Evolutionary conservation across 108 stramenopile genomes (phyloP).

Genomic region (Cyclostephanos invisitatus): DNA sequence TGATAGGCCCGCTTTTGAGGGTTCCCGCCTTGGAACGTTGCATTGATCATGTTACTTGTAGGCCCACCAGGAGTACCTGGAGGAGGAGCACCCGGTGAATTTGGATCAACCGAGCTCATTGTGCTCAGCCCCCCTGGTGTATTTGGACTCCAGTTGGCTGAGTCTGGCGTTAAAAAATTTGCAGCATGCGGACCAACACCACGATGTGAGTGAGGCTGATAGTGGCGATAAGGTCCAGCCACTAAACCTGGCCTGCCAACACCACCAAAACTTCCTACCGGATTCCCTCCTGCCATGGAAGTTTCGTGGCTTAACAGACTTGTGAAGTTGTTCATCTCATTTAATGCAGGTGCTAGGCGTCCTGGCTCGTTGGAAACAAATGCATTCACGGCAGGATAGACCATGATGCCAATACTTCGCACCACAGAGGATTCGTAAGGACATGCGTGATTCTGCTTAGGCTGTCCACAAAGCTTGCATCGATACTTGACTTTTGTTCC

Average conservation of each 20-base stretch:
- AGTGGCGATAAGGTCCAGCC: background rate
- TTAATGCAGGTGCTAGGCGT: constrained; percentile 62
- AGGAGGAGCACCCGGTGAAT: constrained; percentile 18
- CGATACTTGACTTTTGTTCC: constrained; percentile 53
- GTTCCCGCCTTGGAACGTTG: constrained; percentile 7
- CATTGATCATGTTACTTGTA: constrained; percentile 1
- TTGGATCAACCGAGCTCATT: constrained; percentile 26
- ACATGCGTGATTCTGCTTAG: constrained; percentile 83
- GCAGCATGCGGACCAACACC: constrained; percentile 7
- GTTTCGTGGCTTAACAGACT: constrained; percentile 48
- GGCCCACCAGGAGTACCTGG: constrained; percentile 18
- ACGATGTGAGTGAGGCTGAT: constrained; percentile 9
- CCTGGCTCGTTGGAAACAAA: constrained; percentile 75
- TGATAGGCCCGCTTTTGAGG: constrained; percentile 32
- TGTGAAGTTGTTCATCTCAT: constrained; percentile 86
- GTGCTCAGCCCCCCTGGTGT: constrained; percentile 41
- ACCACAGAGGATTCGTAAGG: constrained; percentile 66
- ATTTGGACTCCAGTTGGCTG: constrained; percentile 41
- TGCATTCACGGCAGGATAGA: constrained; percentile 76
- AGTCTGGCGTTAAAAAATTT: constrained; percentile 37
- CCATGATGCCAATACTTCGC: constrained; percentile 81
- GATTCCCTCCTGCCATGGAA: constrained; percentile 18
- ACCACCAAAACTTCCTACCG: background rate
- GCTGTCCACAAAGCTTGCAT: constrained; percentile 86
- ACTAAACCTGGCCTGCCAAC: background rate